These are phyloP conservation scores for Abrus pulchellus DNA, from an alignment of 306 rosid genomes.

Conservation along the genomic window DNA sequence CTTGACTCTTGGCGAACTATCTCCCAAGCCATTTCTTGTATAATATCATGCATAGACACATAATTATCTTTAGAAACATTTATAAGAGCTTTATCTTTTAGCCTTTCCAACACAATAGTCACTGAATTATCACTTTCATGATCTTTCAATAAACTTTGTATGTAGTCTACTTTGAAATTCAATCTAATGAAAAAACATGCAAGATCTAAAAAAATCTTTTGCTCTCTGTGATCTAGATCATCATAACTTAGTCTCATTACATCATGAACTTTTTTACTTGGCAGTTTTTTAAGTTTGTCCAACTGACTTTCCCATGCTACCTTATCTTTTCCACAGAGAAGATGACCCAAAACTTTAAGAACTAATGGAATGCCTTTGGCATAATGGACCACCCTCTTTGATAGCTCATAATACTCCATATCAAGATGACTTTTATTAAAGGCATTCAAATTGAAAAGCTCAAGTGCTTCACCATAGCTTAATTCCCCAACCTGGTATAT, in stretches of 20 bases:
- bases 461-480: not conserved
- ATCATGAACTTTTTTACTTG: not conserved
- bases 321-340: not conserved
- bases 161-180: not conserved
- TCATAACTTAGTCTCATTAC: conserved; percentile 25
- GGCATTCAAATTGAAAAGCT: conserved; percentile 17
- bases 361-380: conserved; percentile 23
- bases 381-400: not conserved
- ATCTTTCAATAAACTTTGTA: not conserved
- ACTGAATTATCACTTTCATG: not conserved
- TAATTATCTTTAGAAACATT: not conserved
- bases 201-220: not conserved
- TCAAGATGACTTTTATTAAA: not conserved
- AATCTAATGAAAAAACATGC: not conserved
- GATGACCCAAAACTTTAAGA: conserved; percentile 26
- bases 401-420: not conserved
- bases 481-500: not conserved
- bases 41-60: not conserved
- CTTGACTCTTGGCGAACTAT: not conserved
- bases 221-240: not conserved
- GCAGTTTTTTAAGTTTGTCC: not conserved
- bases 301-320: not conserved
- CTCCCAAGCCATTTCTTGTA: not conserved
- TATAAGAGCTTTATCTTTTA: not conserved
- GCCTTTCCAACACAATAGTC: not conserved